Evolutionary conservation across 1,139 yeast genomes (phyloP), one percentile per base, ranked within the genome.

Genomic region (Debaryomyces sp.): DNA sequence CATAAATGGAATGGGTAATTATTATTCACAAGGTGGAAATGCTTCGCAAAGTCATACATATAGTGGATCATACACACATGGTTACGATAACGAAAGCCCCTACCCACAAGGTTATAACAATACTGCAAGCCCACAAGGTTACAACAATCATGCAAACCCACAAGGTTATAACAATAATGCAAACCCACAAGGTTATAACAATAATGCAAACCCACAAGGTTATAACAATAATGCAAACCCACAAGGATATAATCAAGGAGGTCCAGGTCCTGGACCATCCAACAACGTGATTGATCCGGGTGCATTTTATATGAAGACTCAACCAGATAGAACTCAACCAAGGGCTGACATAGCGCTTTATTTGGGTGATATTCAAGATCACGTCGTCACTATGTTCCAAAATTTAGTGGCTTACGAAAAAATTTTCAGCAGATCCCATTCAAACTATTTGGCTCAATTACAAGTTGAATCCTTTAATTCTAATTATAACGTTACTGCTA

Each of bases 361-460:
- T 66, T 71, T 94, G 54, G 97, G 98, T 51, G 99, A 94, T 83
- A 92, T 92, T 61, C 98, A 92, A 71, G 66, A 62, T 55, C 66
- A 63, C 58, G 60, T 61, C 41, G 60, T 63, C 9, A 62, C 66
- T 17, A 62, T 63, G 67, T 59, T 56, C 39, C 65, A 61, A 44
- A 63, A 58, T 49, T 56, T 63, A 45, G 47, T 58, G 4, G 63
- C 66, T 7, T 61, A 63, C 43, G 67, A 62, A 42, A 61, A 62
- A 50, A 61, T 63, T 29, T 60, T 63, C 40, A 56, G 62, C 44
- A 50, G 65, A 33, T 58, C 67, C 3, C 66, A 62, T 47, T 48
- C 64, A 23, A 63, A 63, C 47, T 62, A 63, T 48, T 60, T 62
- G 56, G 66, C 66, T 0, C 67, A 63, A 41, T 59, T 63, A 46